Conservation (phyloP, 495 filamentous ascomycete genomes). For the Cryomyces antarcticus region DNA sequence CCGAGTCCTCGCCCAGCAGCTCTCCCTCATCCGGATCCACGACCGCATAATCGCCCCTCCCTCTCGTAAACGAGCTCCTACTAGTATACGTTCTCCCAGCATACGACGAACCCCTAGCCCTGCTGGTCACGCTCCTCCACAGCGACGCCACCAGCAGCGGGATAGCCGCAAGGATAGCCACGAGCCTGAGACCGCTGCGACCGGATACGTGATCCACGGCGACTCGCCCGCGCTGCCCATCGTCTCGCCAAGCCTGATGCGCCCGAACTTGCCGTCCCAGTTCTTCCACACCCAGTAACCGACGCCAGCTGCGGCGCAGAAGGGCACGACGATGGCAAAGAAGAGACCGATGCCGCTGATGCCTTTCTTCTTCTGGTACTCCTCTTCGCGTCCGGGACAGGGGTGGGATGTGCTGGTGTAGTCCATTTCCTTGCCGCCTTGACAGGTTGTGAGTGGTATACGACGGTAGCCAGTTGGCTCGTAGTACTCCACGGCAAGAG, state of each 20-base stretch:
- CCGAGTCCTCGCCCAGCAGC: slow-evolving; percentile 77
- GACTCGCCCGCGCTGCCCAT: slow-evolving; percentile 29
- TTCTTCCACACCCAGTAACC: slow-evolving; percentile 76
- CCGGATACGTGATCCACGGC: slow-evolving; percentile 54
- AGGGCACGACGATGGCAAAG: slow-evolving; percentile 58
- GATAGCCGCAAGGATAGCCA: slow-evolving; percentile 52
- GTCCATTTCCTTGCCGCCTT: slow-evolving; percentile 52
- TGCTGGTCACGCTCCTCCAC: slow-evolving; percentile 36
- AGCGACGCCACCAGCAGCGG: slow-evolving; percentile 48
- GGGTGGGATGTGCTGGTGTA: slow-evolving; percentile 30
- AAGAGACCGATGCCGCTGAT: slow-evolving; percentile 60
- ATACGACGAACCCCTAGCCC: slow-evolving; percentile 17
- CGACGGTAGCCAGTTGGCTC: slow-evolving; percentile 76
- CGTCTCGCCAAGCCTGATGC: slow-evolving; percentile 62
- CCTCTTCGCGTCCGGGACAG: slow-evolving; percentile 58
- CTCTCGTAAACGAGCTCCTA: slow-evolving; percentile 65
- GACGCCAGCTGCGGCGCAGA: slow-evolving; percentile 41
- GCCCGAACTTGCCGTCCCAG: slow-evolving; percentile 79
- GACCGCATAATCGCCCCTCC: slow-evolving; percentile 63
- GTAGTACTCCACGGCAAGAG: slow-evolving; percentile 49
- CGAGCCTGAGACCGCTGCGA: slow-evolving; percentile 56
- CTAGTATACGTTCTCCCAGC: slow-evolving; percentile 47
- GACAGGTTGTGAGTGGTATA: slow-evolving; percentile 71
- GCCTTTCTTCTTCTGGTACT: slow-evolving; percentile 53
- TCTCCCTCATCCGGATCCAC: slow-evolving; percentile 89